Percentiles rank a stretch among this genome's conserved stretches.
Evolutionary conservation across 2,329 filamentous ascomycete genomes (phyloP).

Genomic region (Aspergillus ochraceus): DNA sequence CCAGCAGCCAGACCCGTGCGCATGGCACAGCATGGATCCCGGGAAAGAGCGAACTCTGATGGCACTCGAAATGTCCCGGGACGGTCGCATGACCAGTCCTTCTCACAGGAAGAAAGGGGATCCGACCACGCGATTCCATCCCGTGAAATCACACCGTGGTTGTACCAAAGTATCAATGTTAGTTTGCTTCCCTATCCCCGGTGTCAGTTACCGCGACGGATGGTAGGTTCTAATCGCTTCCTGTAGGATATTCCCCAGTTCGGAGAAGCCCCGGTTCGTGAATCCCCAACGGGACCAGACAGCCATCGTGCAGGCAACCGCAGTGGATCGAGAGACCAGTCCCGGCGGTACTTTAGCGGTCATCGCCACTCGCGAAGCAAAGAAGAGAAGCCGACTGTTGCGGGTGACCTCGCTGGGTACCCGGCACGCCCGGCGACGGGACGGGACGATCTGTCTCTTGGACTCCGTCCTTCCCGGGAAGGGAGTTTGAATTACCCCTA

Average conservation of each 20-base stretch:
- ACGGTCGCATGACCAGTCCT: slow-evolving; percentile 51
- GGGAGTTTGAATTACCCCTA: slow-evolving; percentile 34
- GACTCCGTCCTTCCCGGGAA: slow-evolving; percentile 55
- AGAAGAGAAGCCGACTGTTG: slow-evolving; percentile 52
- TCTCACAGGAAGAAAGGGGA: slow-evolving; percentile 68
- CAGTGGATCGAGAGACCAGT: slow-evolving; percentile 52
- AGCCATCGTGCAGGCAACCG: slow-evolving; percentile 63
- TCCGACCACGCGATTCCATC: slow-evolving; percentile 83
- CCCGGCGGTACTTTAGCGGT: slow-evolving; percentile 53
- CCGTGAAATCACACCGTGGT: slow-evolving; percentile 95
- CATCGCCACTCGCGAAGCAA: slow-evolving; percentile 54
- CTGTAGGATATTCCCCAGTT: slow-evolving; percentile 70
- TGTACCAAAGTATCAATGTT: slow-evolving; percentile 84
- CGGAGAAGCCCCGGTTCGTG: slow-evolving; percentile 74
- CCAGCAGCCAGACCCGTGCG: slow-evolving; percentile 26
- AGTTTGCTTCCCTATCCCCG: slow-evolving; percentile 31
- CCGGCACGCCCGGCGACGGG: slow-evolving; percentile 70
- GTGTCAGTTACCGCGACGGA: background rate
- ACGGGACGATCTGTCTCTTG: slow-evolving; percentile 69
- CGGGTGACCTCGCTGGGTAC: slow-evolving; percentile 45
- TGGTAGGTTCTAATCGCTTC: background rate
- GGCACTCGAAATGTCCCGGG: slow-evolving; percentile 60
- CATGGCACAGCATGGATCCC: slow-evolving; percentile 56
- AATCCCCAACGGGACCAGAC: slow-evolving; percentile 68
- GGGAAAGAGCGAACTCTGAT: slow-evolving; percentile 82